phyloP scores from a whole-genome alignment of 352 stramenopile genomes.

The Thraustochytrium sp. region DNA sequence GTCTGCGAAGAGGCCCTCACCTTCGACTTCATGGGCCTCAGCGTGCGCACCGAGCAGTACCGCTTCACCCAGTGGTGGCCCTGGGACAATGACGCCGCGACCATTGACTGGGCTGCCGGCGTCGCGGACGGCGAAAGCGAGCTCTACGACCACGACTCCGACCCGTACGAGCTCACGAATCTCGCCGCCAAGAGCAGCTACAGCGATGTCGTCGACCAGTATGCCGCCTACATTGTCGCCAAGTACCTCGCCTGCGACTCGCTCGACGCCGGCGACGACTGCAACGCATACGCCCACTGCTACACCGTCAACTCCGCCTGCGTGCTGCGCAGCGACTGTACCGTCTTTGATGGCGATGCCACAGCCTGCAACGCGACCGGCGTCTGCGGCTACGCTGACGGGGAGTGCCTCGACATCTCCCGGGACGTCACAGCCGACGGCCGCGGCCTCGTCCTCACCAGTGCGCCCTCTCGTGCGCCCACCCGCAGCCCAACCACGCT shows the following conservation, averaged over 20 bases:
- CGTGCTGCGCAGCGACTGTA: not conserved
- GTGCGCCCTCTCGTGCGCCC: not conserved
- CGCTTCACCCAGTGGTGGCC: conserved; percentile 40
- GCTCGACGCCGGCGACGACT: not conserved
- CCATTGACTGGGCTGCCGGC: not conserved
- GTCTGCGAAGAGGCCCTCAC: not conserved
- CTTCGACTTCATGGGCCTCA: conserved; percentile 17
- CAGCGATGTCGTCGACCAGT: not conserved
- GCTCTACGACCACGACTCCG: not conserved
- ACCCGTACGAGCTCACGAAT: conserved; percentile 1
- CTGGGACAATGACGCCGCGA: not conserved
- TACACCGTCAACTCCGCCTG: not conserved
- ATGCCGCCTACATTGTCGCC: not conserved
- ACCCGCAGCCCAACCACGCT: not conserved
- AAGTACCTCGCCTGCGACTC: not conserved
- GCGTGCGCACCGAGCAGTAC: not conserved
- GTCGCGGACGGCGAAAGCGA: not conserved
- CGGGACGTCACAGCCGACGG: not conserved
- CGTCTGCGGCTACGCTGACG: not conserved
- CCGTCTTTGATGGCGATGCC: not conserved
- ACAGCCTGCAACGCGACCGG: not conserved
- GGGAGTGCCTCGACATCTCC: not conserved
- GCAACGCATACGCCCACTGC: not conserved
- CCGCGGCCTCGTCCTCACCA: not conserved
- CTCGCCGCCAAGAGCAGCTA: not conserved